Conservation (phyloP, 768 basidiomycete genomes). For the Naganishia vishniacii region DNA sequence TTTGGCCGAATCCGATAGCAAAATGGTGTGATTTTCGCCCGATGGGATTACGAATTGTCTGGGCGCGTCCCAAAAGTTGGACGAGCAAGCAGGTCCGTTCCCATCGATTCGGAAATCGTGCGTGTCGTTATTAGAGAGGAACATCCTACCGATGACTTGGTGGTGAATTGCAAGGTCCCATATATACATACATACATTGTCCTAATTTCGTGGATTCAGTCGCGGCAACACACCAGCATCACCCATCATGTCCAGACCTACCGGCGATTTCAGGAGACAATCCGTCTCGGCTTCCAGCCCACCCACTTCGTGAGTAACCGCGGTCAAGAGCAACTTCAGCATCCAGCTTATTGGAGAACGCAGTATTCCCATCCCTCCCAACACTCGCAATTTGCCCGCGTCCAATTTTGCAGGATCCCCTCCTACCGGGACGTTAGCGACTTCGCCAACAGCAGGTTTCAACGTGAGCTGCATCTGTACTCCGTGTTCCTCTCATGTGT, state of each 20-base stretch:
- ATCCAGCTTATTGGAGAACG: not conserved
- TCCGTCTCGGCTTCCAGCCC: slow-evolving; percentile 48
- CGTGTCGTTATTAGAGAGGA: not conserved
- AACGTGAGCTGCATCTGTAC: slow-evolving; percentile 25
- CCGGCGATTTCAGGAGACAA: slow-evolving; percentile 33
- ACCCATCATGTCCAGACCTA: slow-evolving; percentile 18
- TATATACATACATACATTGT: not conserved
- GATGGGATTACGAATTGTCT: not conserved
- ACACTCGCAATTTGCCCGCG: slow-evolving; percentile 40
- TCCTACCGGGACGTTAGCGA: slow-evolving; percentile 31
- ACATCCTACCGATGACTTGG: not conserved
- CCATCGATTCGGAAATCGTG: slow-evolving; percentile 17
- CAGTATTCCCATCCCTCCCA: slow-evolving; percentile 48
- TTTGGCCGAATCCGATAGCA: not conserved
- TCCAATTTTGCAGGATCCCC: slow-evolving; percentile 39
- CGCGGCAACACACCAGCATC: not conserved
- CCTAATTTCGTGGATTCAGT: not conserved
- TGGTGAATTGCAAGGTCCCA: not conserved
- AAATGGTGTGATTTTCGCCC: not conserved
- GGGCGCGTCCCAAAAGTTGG: not conserved
- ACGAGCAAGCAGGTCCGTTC: not conserved
- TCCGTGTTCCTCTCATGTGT: slow-evolving; percentile 16
- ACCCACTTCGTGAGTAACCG: slow-evolving; percentile 42
- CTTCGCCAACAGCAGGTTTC: slow-evolving; percentile 34
- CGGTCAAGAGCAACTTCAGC: not conserved